Evolutionary conservation across 1,284 basidiomycete genomes (phyloP).

Genomic region (Cutaneotrichosporon mucoides): DNA sequence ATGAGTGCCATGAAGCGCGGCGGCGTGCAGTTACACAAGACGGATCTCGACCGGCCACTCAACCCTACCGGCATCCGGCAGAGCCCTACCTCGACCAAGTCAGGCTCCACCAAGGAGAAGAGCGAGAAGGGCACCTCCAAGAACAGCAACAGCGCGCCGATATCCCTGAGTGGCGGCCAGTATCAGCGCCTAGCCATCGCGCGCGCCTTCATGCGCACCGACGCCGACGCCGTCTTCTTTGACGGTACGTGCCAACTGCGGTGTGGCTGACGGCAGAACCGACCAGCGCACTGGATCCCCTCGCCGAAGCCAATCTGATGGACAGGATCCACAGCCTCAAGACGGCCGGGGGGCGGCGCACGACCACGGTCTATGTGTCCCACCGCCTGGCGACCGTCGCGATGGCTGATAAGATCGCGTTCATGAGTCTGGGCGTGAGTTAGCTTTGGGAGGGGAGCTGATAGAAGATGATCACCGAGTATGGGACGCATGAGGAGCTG

Average conservation of each 20-base stretch:
- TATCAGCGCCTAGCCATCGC: constrained; percentile 81
- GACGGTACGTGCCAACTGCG: constrained; percentile 52
- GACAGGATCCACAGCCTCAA: constrained; percentile 38
- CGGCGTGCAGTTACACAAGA: constrained; percentile 55
- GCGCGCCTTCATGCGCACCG: constrained; percentile 76
- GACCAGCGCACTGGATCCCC: constrained; percentile 64
- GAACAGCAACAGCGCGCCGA: too few species aligned
- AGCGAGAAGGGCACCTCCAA: too few species aligned
- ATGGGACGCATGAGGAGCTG: constrained; percentile 72
- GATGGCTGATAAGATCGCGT: constrained; percentile 56
- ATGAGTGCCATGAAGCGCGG: constrained; percentile 62
- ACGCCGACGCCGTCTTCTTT: constrained; percentile 70
- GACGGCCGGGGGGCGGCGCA: background rate
- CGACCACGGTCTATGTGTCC: constrained; percentile 73
- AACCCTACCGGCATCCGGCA: too few species aligned
- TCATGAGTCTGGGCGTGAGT: constrained; percentile 12
- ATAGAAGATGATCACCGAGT: constrained; percentile 59
- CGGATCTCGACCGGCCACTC: constrained; percentile 14
- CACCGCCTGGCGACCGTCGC: constrained; percentile 57
- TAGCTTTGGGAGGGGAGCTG: background rate
- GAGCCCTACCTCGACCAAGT: too few species aligned
- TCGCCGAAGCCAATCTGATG: constrained; percentile 71
- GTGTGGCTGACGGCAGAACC: constrained; percentile 24
- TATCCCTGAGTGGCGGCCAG: constrained; percentile 48
- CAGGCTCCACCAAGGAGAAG: too few species aligned